Base-by-base conservation (phyloP, 2,329 filamentous ascomycete species). In the Colletotrichum tropicicola region DNA sequence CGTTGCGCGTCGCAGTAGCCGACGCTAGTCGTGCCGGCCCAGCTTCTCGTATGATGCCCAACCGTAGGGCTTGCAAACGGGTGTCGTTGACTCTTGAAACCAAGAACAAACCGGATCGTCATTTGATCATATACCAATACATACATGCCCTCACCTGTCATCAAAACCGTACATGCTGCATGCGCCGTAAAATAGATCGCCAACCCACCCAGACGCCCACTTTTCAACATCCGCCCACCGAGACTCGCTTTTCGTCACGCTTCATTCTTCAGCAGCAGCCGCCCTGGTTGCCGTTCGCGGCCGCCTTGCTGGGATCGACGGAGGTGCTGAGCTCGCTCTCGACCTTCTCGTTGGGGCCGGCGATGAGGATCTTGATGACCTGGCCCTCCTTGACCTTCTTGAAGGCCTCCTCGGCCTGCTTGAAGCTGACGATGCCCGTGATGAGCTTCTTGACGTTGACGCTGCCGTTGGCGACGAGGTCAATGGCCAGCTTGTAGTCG, bases 371-470 rank as follows among this genome's bases (percentile, higher is more conserved):
- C 83, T 92, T 92, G 73, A 91, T 91, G 19, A 88, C 89, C 81
- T 96, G 90, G 3, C 94, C 94, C 70, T 87, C 87, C 84, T 93
- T 94, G 41, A 97, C 93, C 79, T 94, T 91, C 73, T 90, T 85
- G 75, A 98, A 98, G 0, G 95, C 95, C 73, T 91, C 83, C 80
- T 97, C 93, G 0, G 95, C 95, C 67, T 96, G 85, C 69, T 87
- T 82, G 74, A 98, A 98, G 51, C 86, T 84, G 54, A 98, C 93
- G 27, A 89, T 88, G 28, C 86, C 86, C 13, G 91, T 93, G 68
- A 98, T 89, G 67, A 98, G 83, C 77, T 88, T 88, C 87, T 97
- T 97, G 65, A 94, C 91, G 45, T 92, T 88, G 41, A 98, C 87
- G 76, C 88, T 89, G 52, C 92, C 92, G 25, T 81, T 85, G 7